Conservation (phyloP, 306 rosid species). For the Luffa aegyptiaca region DNA sequence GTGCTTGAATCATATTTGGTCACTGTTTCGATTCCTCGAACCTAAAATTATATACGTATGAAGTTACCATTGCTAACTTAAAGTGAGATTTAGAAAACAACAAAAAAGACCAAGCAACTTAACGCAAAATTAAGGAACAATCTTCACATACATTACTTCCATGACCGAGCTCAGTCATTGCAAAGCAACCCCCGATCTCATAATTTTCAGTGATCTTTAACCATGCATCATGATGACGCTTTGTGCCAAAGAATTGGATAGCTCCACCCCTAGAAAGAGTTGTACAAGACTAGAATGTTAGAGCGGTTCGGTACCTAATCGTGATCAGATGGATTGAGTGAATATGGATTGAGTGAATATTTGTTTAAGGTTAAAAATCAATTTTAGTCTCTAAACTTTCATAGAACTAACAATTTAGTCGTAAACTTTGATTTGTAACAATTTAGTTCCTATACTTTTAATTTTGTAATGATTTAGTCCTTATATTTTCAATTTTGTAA, state of each 20-base stretch:
- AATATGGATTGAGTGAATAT: too few relatives aligned
- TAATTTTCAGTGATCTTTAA: conserved; percentile 60
- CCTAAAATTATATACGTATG: conserved; percentile 29
- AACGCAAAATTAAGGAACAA: conserved; percentile 17
- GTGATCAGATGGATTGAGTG: too few relatives aligned
- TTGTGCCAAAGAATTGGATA: conserved; percentile 59
- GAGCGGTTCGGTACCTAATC: too few relatives aligned
- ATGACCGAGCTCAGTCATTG: conserved; percentile 96
- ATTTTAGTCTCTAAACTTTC: too few relatives aligned
- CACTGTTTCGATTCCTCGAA: conserved; percentile 84
- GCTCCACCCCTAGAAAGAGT: conserved; percentile 72
- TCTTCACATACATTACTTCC: conserved; percentile 80
- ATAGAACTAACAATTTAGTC: too few relatives aligned
- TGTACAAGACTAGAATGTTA: not conserved
- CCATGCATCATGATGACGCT: conserved; percentile 85
- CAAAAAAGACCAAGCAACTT: conserved; percentile 2
- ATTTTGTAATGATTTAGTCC: too few relatives aligned
- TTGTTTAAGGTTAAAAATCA: too few relatives aligned
- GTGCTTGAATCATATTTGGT: conserved; percentile 64
- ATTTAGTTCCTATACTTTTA: too few relatives aligned
- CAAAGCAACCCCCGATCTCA: conserved; percentile 64
- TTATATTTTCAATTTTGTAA: too few relatives aligned
- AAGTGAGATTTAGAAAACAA: conserved; percentile 5
- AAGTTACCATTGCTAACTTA: not conserved
- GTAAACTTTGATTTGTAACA: too few relatives aligned